Evolutionary conservation across 2,329 filamentous ascomycete species (phyloP), one percentile per base, ranked within the genome.

Genomic region (Sarocladium brachiariae): DNA sequence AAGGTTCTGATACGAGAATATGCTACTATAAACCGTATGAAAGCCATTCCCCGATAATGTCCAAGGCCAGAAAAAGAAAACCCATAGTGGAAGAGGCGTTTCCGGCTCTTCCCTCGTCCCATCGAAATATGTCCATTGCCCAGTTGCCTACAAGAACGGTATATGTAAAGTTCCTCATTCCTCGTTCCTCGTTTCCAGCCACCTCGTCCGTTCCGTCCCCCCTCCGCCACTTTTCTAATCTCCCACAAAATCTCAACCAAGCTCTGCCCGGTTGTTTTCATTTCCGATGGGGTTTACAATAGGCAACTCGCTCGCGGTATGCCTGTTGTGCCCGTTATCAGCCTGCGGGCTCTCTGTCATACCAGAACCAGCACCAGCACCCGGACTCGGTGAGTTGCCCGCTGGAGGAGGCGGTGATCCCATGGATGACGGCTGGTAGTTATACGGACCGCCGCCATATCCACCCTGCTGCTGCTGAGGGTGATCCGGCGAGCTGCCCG

Each of bases 201-300:
- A 30, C 27, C 13, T 30, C 27, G 27, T 30, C 27, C 27, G 13
- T 30, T 13, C 27, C 27, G 7, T 30, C 27, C 13, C 27, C 27
- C 13, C 27, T 30, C 27, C 13, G 7, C 13, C 27, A 7, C 27
- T 30, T 30, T 13, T 30, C 13, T 13, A 30, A 13, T 13, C 7
- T 30, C 27, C 7, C 27, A 7, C 7, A 51, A 55, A 52, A 25
- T 31, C 25, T 53, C 41, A 55, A n/a, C 46, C 34, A 47, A 68
- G 55, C 53, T 68, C 64, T 3, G 65, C 65, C 16, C 65, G 59
- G 54, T 68, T 68, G 23, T 50, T 57, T 53, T 63, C 61, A 2
- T 58, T 60, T 4, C 65, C 65, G 23, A 65, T 2, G 2, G 63
- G 60, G 46, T 60, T 56, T 16, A 59, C 53, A 33, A 60, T 52